Evolutionary conservation across 106 monocot species (phyloP).

Genomic region (Hemerocallis citrina): DNA sequence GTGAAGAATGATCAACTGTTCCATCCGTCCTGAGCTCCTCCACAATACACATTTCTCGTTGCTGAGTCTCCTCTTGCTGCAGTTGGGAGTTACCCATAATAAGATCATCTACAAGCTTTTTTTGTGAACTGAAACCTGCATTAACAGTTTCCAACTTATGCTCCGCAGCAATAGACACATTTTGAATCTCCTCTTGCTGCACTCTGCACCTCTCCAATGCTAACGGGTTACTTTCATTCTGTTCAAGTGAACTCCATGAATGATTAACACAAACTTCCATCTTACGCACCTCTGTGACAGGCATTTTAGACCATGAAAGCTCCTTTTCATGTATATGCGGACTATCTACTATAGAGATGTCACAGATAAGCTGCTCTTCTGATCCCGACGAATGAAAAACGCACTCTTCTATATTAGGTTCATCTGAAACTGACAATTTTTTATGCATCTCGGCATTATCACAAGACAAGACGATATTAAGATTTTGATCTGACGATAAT

Average conservation of each 20-base stretch:
- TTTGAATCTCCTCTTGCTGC: not conserved
- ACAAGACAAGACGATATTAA: not conserved
- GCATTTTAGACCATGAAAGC: not conserved
- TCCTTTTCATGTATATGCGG: not conserved
- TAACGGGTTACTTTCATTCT: not conserved
- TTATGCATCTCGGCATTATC: conserved; percentile 14
- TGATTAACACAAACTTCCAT: not conserved
- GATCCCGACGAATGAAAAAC: not conserved
- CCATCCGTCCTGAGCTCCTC: not conserved
- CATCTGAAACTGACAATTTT: conserved; percentile 6
- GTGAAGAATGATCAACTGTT: not conserved
- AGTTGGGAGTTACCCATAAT: not conserved
- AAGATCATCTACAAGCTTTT: not conserved
- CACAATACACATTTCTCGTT: not conserved
- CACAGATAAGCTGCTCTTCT: not conserved
- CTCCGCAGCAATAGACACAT: not conserved
- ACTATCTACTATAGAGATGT: not conserved
- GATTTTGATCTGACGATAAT: not conserved
- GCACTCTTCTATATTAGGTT: not conserved
- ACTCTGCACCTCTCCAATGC: not conserved
- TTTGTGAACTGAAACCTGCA: not conserved
- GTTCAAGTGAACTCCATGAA: not conserved
- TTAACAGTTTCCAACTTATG: not conserved
- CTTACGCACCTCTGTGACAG: not conserved
- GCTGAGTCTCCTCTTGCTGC: too few relatives aligned